Evolutionary conservation across 2,329 filamentous ascomycete genomes (phyloP).

Genomic region (Colletotrichum graminicola): DNA sequence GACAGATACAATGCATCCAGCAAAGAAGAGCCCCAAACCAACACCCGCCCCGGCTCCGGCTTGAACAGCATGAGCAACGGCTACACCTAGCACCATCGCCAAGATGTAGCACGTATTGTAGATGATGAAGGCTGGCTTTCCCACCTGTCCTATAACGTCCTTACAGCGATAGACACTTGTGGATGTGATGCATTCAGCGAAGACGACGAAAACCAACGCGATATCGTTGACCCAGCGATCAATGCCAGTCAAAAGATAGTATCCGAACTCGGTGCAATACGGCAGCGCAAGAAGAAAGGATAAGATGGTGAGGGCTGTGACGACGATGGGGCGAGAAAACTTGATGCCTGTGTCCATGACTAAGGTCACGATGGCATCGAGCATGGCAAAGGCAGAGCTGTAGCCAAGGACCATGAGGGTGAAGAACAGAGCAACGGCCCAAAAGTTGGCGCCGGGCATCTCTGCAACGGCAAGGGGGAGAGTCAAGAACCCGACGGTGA

Average conservation of each 20-base stretch:
- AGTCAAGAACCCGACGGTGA: slow-evolving; percentile 70
- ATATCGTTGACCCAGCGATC: slow-evolving; percentile 69
- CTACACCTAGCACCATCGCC: slow-evolving; percentile 64
- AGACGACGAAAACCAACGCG: slow-evolving; percentile 66
- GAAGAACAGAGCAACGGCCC: slow-evolving; percentile 70
- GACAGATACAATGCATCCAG: slow-evolving; percentile 54
- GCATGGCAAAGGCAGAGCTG: slow-evolving; percentile 70
- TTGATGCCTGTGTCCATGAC: slow-evolving; percentile 65
- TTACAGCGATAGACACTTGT: slow-evolving; percentile 67
- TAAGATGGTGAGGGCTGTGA: slow-evolving; percentile 61
- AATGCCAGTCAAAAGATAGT: slow-evolving; percentile 66
- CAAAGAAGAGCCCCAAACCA: slow-evolving; percentile 65
- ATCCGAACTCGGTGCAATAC: slow-evolving; percentile 70
- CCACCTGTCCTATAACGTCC: slow-evolving; percentile 59
- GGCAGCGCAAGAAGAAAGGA: slow-evolving; percentile 67
- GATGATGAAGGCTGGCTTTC: slow-evolving; percentile 56
- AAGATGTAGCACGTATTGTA: slow-evolving; percentile 67
- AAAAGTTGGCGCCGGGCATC: slow-evolving; percentile 69
- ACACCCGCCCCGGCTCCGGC: slow-evolving; percentile 61
- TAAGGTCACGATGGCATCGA: slow-evolving; percentile 67
- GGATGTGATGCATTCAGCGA: slow-evolving; percentile 63
- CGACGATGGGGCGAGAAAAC: slow-evolving; percentile 60
- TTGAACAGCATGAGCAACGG: slow-evolving; percentile 60
- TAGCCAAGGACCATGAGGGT: slow-evolving; percentile 70
- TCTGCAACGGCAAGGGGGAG: slow-evolving; percentile 67